Base-by-base conservation (phyloP, 768 basidiomycete species). In the Lactarius pseudohatsudake region DNA sequence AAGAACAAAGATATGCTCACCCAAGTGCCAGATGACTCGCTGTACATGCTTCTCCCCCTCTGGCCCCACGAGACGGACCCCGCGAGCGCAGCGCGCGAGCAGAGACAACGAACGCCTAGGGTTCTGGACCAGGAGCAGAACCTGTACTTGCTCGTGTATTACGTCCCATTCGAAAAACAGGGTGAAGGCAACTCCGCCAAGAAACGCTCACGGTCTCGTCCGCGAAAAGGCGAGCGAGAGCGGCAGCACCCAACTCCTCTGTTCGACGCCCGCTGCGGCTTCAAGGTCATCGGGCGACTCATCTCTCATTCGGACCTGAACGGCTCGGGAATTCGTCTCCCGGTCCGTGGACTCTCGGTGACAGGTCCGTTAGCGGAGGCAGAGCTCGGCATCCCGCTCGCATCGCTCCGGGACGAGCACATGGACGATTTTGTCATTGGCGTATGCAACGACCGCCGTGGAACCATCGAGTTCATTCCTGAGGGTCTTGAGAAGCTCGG, bases 11-110 rank as follows among this genome's bases (percentile, higher is more conserved):
- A 84, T 64, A 79, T 89, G 68, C 84, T 91, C 64, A 81, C 83
- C 41, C 79, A 84, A 38, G 80, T 93, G 43, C 88, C 88, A 0
- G 76, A 82, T 7, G 90, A 92, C 20, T 84, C 85, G 28, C 78
- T 92, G 62, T 91, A 88, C 74, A 93, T 94, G 92, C 81, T 92
- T 30, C 79, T 94, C n/a, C 92, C 92, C 18, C 80, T 94, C 22
- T 94, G 91, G 91, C 86, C 89, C 11, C 84, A 86, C 18, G 88
- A 90, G 70, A 90, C 85, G 1, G 90, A 90, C 74, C 72, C 82
- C 0, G 71, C 41, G 30, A 71, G 73, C 61, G 68, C 72, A 15
- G 62, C 69, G 60, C 61, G 40, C 20, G 64, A 38, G 62, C 58
- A 20, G 70, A 72, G 61, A 71, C 74, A 57, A 58, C 71, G 18